Percentiles rank a stretch among this genome's conserved stretches.
Conservation (phyloP, 2,329 filamentous ascomycete species). For the Apiospora malaysiana region DNA sequence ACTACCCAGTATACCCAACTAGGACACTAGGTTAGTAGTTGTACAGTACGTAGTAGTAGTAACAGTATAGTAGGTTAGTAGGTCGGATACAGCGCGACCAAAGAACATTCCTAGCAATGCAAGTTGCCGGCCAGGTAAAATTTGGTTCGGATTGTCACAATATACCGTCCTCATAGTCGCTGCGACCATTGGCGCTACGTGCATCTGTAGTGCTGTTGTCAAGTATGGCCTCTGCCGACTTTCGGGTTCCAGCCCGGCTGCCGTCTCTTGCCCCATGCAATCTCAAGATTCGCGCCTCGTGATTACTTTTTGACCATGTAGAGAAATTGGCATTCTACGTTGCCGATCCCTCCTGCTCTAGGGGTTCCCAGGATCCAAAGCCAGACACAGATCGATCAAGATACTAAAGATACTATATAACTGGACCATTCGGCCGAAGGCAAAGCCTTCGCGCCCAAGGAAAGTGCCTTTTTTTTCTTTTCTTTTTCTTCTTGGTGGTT, state of each 20-base stretch:
- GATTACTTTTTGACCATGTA: not conserved
- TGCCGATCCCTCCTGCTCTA: not conserved
- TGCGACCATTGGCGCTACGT: not conserved
- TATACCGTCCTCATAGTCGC: constrained; percentile 3
- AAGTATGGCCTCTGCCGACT: not conserved
- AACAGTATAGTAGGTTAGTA: too few relatives aligned
- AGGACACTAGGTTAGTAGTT: too few relatives aligned
- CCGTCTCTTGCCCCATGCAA: not conserved
- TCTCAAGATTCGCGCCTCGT: not conserved
- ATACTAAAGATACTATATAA: not conserved
- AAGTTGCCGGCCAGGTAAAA: not conserved
- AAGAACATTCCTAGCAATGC: not conserved
- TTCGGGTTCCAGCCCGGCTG: not conserved
- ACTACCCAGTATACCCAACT: not conserved
- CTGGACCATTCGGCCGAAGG: not conserved
- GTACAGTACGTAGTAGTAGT: too few relatives aligned
- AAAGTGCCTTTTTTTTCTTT: not conserved
- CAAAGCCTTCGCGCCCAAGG: not conserved
- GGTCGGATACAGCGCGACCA: not conserved
- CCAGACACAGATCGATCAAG: constrained; percentile 14
- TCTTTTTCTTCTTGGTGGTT: too few relatives aligned
- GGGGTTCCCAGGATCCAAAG: constrained; percentile 1
- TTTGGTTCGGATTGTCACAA: not conserved
- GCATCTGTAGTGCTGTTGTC: not conserved
- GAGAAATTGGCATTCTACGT: constrained; percentile 13